Base-by-base conservation (phyloP, 441 rosid species). In the Rhodomyrtus psidioides region DNA sequence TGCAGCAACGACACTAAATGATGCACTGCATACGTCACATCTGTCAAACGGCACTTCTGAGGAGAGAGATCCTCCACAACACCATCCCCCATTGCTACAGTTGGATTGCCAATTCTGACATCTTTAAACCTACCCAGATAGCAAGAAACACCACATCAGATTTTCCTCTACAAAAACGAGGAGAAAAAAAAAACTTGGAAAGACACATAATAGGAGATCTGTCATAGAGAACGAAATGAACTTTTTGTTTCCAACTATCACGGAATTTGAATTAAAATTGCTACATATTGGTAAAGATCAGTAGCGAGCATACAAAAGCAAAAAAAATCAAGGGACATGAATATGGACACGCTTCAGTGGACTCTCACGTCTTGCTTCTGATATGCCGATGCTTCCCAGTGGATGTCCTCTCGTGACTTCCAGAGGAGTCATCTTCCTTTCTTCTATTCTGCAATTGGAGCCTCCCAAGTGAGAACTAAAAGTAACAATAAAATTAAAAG, bases 31-130 rank as follows among this genome's bases (percentile, higher is more conserved):
- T 92, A 95, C 99, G 99, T 97, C 90, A 88, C 89, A 74, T 95
- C 99, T 26, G 96, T 91, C 90, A 97, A 89, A 55, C 99, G 98
- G 87, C 99, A 96, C 91, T 88, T 91, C 84, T 96, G 98, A 21
- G 99, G 99, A 88, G 82, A 90, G 82, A 95, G 88, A 60, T 79
- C 51, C 81, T 93, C 94, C 15, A 54, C 62, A 54, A 91, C 85
- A 59, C 87, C 90, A 82, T 89, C 83, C 27, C 81, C 86, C 88
- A 65, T 44, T 12, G 90, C 46, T 84, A 93, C 82, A 3, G 93
- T 90, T 53, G 99, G 98, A 57, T 86, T 90, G 74, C 98, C 98
- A 85, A 97, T 93, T 83, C 92, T 91, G 87, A 97, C 93, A 82
- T 91, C 94, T 86, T 86, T 92, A 88, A 97, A 97, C 93, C 98